Evolutionary conservation across 345 rosid genomes (phyloP).

Genomic region (Garcia nutans): DNA sequence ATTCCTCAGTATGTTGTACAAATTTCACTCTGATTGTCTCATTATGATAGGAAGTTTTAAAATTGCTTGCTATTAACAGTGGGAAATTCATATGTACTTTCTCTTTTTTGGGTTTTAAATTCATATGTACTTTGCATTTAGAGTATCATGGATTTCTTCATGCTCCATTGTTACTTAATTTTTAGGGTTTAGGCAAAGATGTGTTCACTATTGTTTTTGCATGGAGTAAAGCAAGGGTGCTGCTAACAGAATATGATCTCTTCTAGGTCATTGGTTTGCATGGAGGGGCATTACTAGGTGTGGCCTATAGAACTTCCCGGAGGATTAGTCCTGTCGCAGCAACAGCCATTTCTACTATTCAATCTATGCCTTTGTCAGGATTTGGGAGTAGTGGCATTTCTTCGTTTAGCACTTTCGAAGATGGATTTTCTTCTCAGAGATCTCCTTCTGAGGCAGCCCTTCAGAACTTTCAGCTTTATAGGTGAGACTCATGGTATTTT

Average conservation of each 20-base stretch:
- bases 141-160: not conserved
- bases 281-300: constrained; percentile 98
- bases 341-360: constrained; percentile 89
- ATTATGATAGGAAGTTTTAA: not conserved
- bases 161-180: not conserved
- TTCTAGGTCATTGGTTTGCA: constrained; percentile 81
- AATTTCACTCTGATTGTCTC: not conserved
- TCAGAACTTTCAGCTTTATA: constrained; percentile 88
- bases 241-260: constrained; percentile 22
- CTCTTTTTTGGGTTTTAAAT: not conserved
- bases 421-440: constrained; percentile 68
- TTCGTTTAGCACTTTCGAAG: constrained; percentile 75
- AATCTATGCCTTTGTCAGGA: constrained; percentile 99
- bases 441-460: constrained; percentile 76
- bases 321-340: constrained; percentile 88
- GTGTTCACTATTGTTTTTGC: not conserved
- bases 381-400: constrained; percentile 75
- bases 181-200: not conserved
- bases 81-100: not conserved
- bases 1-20: not conserved
- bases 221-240: constrained; percentile 10
- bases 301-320: constrained; percentile 88
- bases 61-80: not conserved
- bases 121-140: not conserved
- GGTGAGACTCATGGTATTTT: constrained; percentile 43